These are phyloP conservation scores for Fusarium cyanostomum DNA, from an alignment of 2,329 filamentous ascomycete genomes.

Conservation along the genomic window DNA sequence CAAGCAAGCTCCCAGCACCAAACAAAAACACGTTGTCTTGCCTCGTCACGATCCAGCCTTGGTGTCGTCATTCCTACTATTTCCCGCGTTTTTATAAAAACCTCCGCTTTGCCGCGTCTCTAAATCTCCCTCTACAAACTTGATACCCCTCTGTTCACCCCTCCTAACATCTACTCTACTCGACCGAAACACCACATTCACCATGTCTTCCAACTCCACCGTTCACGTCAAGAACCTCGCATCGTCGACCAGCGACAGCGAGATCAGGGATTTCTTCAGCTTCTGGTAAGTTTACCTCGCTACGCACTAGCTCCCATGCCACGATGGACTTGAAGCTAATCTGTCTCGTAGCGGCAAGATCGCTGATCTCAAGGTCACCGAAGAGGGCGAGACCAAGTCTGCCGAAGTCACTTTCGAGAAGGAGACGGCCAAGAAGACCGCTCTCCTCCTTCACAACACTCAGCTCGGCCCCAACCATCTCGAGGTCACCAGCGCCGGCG, in stretches of 20 bases:
- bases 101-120: slow-evolving; percentile 2
- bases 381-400: slow-evolving; percentile 74
- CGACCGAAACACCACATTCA: slow-evolving; percentile 38
- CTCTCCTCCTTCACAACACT: slow-evolving; percentile 95
- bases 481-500: slow-evolving; percentile 73
- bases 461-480: slow-evolving; percentile 91
- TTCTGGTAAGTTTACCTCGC: slow-evolving; percentile 72
- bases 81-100: slow-evolving; percentile 25
- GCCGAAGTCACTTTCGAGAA: slow-evolving; percentile 98
- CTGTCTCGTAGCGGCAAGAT: slow-evolving; percentile 84
- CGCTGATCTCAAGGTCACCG: slow-evolving; percentile 78
- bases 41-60: slow-evolving; percentile 32
- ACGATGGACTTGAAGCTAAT: slow-evolving; percentile 28
- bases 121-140: slow-evolving; percentile 12
- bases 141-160: slow-evolving; percentile 24
- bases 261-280: slow-evolving; percentile 96
- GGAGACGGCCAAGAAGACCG: slow-evolving; percentile 95
- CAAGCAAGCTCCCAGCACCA: slow-evolving; percentile 16
- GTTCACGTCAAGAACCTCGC: slow-evolving; percentile 94
- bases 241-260: slow-evolving; percentile 81
- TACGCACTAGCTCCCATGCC: not conserved
- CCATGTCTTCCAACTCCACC: slow-evolving; percentile 68
- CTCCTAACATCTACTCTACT: slow-evolving; percentile 7
- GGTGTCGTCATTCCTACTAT: slow-evolving; percentile 35
- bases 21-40: slow-evolving; percentile 23